A percentile compares a stretch with the other conserved stretches of the same genome.
phyloP scores from a whole-genome alignment of 371 early-diverging fungal species.

The Apophysomyces elegans region DNA sequence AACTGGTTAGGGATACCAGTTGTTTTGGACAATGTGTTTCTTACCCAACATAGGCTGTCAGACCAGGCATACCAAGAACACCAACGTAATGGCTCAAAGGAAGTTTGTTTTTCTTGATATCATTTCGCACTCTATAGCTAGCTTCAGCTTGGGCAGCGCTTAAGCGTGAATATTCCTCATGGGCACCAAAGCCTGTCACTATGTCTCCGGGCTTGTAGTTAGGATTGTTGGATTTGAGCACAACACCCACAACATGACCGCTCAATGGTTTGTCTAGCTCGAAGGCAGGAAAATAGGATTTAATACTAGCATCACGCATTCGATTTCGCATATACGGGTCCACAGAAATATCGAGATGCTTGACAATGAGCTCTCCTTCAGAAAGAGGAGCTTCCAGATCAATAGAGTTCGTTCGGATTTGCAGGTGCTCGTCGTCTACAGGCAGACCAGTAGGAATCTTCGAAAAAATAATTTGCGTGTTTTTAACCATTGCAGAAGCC shows the following conservation, averaged over 20 bases:
- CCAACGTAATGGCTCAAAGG: constrained; percentile 56
- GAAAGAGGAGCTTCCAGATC: constrained; percentile 49
- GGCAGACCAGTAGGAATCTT: constrained; percentile 49
- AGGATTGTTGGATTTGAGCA: constrained; percentile 57
- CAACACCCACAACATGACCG: constrained; percentile 58
- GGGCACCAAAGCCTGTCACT: constrained; percentile 46
- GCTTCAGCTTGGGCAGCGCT: constrained; percentile 27
- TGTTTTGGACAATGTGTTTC: background rate
- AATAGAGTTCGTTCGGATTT: constrained; percentile 41
- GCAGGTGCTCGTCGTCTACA: constrained; percentile 51
- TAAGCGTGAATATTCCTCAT: constrained; percentile 49
- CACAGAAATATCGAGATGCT: constrained; percentile 41
- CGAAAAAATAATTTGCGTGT: constrained; percentile 39
- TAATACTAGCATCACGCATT: constrained; percentile 51
- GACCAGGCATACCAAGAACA: constrained; percentile 59
- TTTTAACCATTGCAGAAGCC: constrained; percentile 13
- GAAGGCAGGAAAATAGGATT: constrained; percentile 60
- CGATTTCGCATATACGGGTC: constrained; percentile 64
- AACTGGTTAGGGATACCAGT: background rate
- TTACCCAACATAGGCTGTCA: constrained; percentile 48
- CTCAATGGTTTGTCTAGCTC: constrained; percentile 57
- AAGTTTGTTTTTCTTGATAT: constrained; percentile 36
- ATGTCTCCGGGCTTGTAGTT: constrained; percentile 62
- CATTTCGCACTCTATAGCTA: constrained; percentile 34
- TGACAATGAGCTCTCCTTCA: constrained; percentile 58